phyloP scores from a whole-genome alignment of 2,329 filamentous ascomycete genomes.

The Penicillium sp. region DNA sequence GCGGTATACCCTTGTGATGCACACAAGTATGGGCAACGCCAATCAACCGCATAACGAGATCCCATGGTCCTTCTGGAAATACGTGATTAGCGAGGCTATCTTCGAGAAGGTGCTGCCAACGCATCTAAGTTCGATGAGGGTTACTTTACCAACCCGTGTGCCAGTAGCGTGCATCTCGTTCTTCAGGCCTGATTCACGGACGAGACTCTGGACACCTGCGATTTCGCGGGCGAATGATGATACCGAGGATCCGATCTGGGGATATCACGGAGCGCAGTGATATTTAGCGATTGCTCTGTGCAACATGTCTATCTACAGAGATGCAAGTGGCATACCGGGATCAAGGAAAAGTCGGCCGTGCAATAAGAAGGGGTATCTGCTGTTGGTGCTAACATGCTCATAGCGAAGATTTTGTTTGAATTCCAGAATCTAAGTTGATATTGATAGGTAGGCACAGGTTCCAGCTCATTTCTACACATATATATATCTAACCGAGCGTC shows the following conservation, averaged over 20 bases:
- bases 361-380: not conserved
- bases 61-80: not conserved
- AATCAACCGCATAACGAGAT: not conserved
- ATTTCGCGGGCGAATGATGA: not conserved
- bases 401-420: not conserved
- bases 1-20: not conserved
- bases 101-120: not conserved
- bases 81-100: not conserved
- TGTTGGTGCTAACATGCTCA: not conserved
- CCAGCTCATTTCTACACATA: too few species aligned
- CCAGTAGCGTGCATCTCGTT: conserved; percentile 2
- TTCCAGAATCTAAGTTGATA: not conserved
- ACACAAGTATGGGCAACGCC: conserved; percentile 4
- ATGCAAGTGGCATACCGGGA: not conserved
- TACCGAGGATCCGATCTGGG: not conserved
- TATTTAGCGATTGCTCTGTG: not conserved
- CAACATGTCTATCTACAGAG: not conserved
- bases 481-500: not conserved
- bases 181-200: conserved; percentile 6
- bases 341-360: not conserved
- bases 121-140: not conserved
- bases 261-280: not conserved
- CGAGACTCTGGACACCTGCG: conserved; percentile 1
- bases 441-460: too few species aligned
- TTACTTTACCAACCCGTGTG: not conserved